Percentiles rank a stretch among this genome's conserved stretches.
Evolutionary conservation across 345 rosid genomes (phyloP).

Genomic region (Excoecaria agallocha): DNA sequence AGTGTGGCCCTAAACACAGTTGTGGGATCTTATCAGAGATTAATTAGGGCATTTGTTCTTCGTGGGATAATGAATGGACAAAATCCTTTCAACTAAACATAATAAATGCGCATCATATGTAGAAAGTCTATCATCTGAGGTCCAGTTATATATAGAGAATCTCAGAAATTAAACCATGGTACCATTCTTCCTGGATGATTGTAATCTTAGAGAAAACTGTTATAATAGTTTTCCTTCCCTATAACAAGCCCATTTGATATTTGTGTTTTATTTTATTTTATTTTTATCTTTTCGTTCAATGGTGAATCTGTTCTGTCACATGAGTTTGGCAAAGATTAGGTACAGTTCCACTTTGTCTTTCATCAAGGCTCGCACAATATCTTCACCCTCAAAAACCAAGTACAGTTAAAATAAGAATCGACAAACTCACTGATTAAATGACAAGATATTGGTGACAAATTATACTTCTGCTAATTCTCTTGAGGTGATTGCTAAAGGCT

Average conservation of each 20-base stretch:
- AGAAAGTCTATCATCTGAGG: background rate
- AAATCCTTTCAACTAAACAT: background rate
- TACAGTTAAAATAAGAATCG: constrained; percentile 4
- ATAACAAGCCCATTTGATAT: background rate
- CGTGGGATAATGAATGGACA: background rate
- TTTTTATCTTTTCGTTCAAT: background rate
- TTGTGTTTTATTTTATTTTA: too few species aligned
- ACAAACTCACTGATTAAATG: constrained; percentile 1
- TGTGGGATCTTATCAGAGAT: background rate
- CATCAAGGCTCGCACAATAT: background rate
- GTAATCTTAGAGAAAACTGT: background rate
- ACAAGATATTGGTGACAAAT: constrained; percentile 3
- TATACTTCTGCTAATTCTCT: constrained; percentile 7
- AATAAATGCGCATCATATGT: background rate
- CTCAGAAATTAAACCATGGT: background rate
- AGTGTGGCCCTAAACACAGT: background rate
- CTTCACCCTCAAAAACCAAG: background rate
- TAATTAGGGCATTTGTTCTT: background rate
- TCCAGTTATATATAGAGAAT: background rate
- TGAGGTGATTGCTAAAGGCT: background rate
- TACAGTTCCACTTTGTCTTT: background rate
- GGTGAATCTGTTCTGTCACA: too few species aligned
- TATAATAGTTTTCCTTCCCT: too few species aligned
- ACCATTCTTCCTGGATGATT: background rate
- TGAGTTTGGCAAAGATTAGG: too few species aligned